Percentiles rank a stretch among this genome's conserved stretches.
Conservation (phyloP, 106 monocot species). For the Apostasia ramifera region DNA sequence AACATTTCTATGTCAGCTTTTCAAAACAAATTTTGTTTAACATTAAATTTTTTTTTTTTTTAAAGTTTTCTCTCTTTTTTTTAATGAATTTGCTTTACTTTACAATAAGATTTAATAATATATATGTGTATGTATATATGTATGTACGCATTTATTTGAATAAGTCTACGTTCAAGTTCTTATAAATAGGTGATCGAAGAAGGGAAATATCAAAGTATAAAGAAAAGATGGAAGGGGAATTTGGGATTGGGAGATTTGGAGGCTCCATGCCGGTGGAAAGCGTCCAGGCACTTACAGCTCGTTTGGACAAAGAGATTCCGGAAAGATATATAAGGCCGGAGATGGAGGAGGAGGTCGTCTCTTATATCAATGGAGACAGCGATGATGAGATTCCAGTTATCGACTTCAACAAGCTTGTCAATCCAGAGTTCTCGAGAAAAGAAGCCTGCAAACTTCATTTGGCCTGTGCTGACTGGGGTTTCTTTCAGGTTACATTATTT, state of each 20-base stretch:
- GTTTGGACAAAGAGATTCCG: conserved; percentile 10
- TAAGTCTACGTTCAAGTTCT: too few species aligned
- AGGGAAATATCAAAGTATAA: too few species aligned
- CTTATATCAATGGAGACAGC: not conserved
- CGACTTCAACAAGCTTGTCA: conserved; percentile 29
- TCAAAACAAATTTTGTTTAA: too few species aligned
- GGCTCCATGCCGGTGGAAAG: conserved; percentile 16
- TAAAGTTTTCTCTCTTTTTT: too few species aligned
- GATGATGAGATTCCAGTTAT: conserved; percentile 27
- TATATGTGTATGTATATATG: too few species aligned
- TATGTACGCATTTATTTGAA: too few species aligned
- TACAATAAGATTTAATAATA: too few species aligned
- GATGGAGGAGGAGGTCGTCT: conserved; percentile 1
- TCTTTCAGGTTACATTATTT: conserved; percentile 34
- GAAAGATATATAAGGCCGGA: conserved; percentile 37
- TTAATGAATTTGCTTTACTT: too few species aligned
- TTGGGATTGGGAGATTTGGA: conserved; percentile 2
- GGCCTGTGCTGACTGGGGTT: conserved; percentile 46
- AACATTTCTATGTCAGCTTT: too few species aligned
- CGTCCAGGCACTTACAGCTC: conserved; percentile 32
- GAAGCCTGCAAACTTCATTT: conserved; percentile 33
- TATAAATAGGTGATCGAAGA: too few species aligned
- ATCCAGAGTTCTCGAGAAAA: conserved; percentile 12
- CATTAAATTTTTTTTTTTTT: too few species aligned
- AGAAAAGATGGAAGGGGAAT: not conserved